Evolutionary conservation across 176 grass and related monocot genomes (phyloP), one percentile per base, ranked within the genome.

Genomic region (Canna indica): DNA sequence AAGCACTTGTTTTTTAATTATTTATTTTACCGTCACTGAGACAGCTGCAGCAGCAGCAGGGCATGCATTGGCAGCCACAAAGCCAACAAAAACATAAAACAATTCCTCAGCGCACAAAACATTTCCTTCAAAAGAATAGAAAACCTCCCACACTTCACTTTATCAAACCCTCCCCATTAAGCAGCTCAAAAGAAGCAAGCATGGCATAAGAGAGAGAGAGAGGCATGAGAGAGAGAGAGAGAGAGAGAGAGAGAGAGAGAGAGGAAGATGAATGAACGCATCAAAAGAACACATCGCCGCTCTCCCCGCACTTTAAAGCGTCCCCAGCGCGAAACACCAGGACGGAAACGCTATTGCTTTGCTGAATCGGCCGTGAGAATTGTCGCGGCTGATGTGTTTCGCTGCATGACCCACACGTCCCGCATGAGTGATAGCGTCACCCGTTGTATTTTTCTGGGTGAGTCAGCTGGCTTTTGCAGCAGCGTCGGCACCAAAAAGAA

Each of bases 41-140:
- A 67, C 64, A 67, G 64, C 64, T 25, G 34, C 64, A 64, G 15
- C 60, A 33, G 34, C 18, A 12, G 35, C 64, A 67, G 64, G 25
- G 64, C 64, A 67, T 14, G 58, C 58, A 30, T 8, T 27, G 5
- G 58, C 12, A 56, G 52, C 52, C 52, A 30, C 12, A 14, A 16
- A 67, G 16, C 35, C 36, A 33, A 39, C 64, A 39, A 41, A 41
- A 39, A 15, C 64, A 39, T 39, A 33, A 60, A 60, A 60, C 33
- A 67, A 67, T 30, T 39, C 33, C 5, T 31, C 33, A 10, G 17
- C 35, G 1, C 63, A 16, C 35, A 11, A 67, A 67, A 50, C 28
- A 53, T n/a, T 71, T 71, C 28, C 68, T 71, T 50, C 29, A 34
- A 71, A 71, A 53, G 69, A 71, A 71, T 71, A 53, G 69, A 71